Base-by-base conservation (phyloP, 805 yeast genomes). In the Ogataea ganodermae region DNA sequence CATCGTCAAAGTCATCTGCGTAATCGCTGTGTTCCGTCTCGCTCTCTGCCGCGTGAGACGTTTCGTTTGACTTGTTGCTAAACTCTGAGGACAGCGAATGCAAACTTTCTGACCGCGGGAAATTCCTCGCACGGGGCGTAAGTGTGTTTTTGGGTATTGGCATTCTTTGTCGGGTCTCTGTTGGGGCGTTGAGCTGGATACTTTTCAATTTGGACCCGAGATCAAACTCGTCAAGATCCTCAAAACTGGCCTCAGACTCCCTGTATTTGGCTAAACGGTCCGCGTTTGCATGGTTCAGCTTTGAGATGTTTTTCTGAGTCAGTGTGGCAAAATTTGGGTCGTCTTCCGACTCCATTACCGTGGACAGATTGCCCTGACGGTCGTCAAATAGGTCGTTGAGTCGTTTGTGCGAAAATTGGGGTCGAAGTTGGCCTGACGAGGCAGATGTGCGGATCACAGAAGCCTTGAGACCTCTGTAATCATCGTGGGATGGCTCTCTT, bases 1-100 rank as follows among this genome's bases (percentile, higher is more conserved):
- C 42, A 16, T 52, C 60, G 17, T 55, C 62, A 43, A 56, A 61
- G 33, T 64, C 67, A 9, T 56, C 62, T 1, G 60, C 63, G 35
- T 63, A 65, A 39, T 65, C 69, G 46, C 67, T 63, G 40, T 63
- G 60, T 21, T 64, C 68, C 0, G 67, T 57, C n/a, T 61, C 68
- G 31, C 60, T 59, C 39, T 64, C 67, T 22, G 61, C 46, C 31
- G 47, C 56, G 14, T 52, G 51, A 1, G 62, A 54, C 20, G 51
- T 35, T 2, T 50, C 49, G 20, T 42, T 39, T 2, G 59, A 51
- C 14, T 52, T 49, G 22, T 51, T 50, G 21, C 55, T 41, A 4
- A 66, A 62, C 8, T 48, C 50, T 0, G 68, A 62, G 3, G 67
- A 62, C 7, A 57, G 23, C 3, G 62, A 59, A 14, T 49, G 57